A percentile compares a stretch with the other conserved stretches of the same genome.
These are phyloP conservation scores for Malassezia arunalokei DNA, from an alignment of 1,284 basidiomycete species.

Conservation along the genomic window DNA sequence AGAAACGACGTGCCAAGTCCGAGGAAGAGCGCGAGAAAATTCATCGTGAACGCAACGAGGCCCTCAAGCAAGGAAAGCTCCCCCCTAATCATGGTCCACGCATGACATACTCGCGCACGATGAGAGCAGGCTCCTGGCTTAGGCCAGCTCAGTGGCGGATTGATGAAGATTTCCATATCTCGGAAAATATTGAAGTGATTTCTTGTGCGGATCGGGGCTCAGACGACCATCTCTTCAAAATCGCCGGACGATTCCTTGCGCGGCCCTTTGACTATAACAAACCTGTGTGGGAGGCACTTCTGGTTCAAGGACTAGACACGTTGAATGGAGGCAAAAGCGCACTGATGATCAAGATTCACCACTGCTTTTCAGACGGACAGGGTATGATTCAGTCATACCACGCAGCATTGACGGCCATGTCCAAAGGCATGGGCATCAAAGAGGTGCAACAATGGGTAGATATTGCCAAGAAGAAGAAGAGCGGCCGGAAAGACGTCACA, in stretches of 20 bases:
- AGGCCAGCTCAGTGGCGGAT: slow-evolving; percentile 38
- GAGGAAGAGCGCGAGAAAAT: slow-evolving; percentile 1
- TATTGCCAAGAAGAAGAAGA: slow-evolving; percentile 19
- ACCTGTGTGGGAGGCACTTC: slow-evolving; percentile 43
- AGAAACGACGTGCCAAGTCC: slow-evolving; percentile 12
- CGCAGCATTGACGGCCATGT: slow-evolving; percentile 36
- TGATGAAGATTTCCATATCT: slow-evolving; percentile 37
- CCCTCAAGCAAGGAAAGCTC: neutral
- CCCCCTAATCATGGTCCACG: slow-evolving; percentile 25
- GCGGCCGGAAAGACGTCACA: slow-evolving; percentile 30
- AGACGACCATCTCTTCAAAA: slow-evolving; percentile 30
- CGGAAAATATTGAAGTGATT: slow-evolving; percentile 37
- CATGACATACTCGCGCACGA: slow-evolving; percentile 25
- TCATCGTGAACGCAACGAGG: slow-evolving; percentile 3
- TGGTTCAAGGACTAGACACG: slow-evolving; percentile 41
- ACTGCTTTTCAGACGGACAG: slow-evolving; percentile 43
- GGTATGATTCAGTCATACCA: slow-evolving; percentile 46
- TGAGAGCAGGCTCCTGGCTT: slow-evolving; percentile 34
- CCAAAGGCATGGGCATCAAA: slow-evolving; percentile 26
- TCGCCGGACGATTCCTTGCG: slow-evolving; percentile 38
- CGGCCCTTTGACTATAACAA: slow-evolving; percentile 42
- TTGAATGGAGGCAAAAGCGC: slow-evolving; percentile 34
- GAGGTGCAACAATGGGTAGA: slow-evolving; percentile 39
- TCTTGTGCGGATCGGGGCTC: slow-evolving; percentile 20
- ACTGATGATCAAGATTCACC: slow-evolving; percentile 46